These are phyloP conservation scores for Mycena epipterygia DNA, from an alignment of 768 basidiomycete genomes.

Conservation along the genomic window DNA sequence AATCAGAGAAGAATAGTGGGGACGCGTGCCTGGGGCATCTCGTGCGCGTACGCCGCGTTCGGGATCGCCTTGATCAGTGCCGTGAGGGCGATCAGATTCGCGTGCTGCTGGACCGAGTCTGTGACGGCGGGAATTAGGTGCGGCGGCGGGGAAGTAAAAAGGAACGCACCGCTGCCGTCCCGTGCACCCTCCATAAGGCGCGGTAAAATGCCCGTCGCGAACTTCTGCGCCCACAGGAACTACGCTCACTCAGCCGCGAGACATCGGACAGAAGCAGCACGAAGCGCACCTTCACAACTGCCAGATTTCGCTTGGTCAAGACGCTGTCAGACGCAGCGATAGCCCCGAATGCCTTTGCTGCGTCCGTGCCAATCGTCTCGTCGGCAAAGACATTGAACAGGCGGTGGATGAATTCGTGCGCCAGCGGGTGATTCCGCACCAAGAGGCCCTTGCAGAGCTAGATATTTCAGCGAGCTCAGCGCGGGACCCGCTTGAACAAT, in stretches of 20 bases:
- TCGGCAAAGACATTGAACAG: conserved; percentile 83
- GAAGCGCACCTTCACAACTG: conserved; percentile 77
- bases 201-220: conserved; percentile 79
- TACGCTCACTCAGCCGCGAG: conserved; percentile 47
- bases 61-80: conserved; percentile 86
- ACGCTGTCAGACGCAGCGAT: conserved; percentile 72
- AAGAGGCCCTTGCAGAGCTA: conserved; percentile 87
- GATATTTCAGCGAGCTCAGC: not conserved
- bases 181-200: conserved; percentile 79
- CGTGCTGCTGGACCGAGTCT: conserved; percentile 70
- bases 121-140: not conserved
- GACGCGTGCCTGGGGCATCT: conserved; percentile 63
- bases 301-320: conserved; percentile 83
- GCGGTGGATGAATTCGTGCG: conserved; percentile 68
- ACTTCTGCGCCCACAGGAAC: conserved; percentile 83
- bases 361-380: conserved; percentile 72
- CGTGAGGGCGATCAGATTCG: conserved; percentile 87
- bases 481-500: not conserved
- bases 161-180: conserved; percentile 62
- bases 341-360: conserved; percentile 81
- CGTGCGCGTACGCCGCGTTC: conserved; percentile 76
- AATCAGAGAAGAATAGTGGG: not conserved
- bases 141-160: not conserved
- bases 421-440: conserved; percentile 76
- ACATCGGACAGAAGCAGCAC: too few species aligned